Evolutionary conservation across 192 early-diverging fungal species (phyloP).

Genomic region (Funneliformis mosseae): DNA sequence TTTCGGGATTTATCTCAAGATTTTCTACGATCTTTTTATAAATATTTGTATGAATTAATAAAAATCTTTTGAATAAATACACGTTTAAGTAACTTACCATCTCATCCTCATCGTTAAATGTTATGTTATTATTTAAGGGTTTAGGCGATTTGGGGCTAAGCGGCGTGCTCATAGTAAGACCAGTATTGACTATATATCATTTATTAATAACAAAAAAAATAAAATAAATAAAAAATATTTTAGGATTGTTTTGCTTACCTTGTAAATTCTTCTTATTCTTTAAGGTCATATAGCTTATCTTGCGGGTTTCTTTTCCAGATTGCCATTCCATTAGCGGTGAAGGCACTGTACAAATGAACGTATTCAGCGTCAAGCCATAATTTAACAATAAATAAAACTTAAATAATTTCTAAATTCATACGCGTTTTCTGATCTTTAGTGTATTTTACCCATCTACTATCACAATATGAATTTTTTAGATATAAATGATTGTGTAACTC

Average conservation of each 20-base stretch:
- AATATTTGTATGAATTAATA: slow-evolving; percentile 5
- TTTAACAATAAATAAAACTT: not conserved
- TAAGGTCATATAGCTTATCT: not conserved
- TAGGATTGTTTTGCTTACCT: slow-evolving; percentile 30
- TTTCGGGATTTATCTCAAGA: slow-evolving; percentile 69
- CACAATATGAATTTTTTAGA: slow-evolving; percentile 76
- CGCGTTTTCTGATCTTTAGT: slow-evolving; percentile 55
- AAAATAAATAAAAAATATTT: not conserved
- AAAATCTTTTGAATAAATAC: not conserved
- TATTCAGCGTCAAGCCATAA: not conserved
- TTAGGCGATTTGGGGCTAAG: slow-evolving; percentile 27
- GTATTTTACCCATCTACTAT: slow-evolving; percentile 61
- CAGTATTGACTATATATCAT: slow-evolving; percentile 16
- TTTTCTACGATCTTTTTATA: slow-evolving; percentile 55
- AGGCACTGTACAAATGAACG: slow-evolving; percentile 1
- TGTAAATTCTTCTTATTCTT: slow-evolving; percentile 43
- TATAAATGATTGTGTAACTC: slow-evolving; percentile 81
- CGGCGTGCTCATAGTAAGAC: not conserved
- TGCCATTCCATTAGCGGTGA: slow-evolving; percentile 23
- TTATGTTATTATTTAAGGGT: not conserved
- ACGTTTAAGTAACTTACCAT: slow-evolving; percentile 39
- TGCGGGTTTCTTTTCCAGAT: slow-evolving; percentile 18
- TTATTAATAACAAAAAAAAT: not conserved
- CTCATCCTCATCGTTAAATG: slow-evolving; percentile 45
- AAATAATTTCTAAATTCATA: slow-evolving; percentile 35